Evolutionary conservation across 2,329 filamentous ascomycete genomes (phyloP), one percentile per base, ranked within the genome.

Genomic region (Stemphylium vesicarium): DNA sequence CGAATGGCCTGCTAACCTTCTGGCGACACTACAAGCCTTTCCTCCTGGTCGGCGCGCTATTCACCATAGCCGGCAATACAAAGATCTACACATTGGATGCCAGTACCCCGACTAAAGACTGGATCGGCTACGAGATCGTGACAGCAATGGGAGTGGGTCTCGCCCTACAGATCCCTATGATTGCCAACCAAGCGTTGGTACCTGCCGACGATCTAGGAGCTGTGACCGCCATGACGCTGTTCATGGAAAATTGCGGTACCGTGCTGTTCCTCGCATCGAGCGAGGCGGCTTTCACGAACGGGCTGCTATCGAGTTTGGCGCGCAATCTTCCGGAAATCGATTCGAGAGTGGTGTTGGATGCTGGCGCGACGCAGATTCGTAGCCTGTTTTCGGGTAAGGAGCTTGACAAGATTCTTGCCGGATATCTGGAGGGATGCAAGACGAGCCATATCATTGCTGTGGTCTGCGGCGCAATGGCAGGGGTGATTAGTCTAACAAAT

Each of bases 71-170:
- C 3, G 70, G 70, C 2, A 56, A 64, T 16, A 8, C 48, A 2
- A 60, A 40, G 20, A 68, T 71, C 3, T 67, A 79, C 72, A 47
- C 79, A 0, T 70, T 80, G 2, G 66, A 73, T 15, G 63, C 75
- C 1, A 59, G 63, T 32, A 77, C 79, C 3, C 59, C 74, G 0
- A 66, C 69, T 0, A 68, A 60, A 2, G 67, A 74, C 29, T 82
- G 80, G 80, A 77, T 82, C 18, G 81, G 80, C 8, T 83, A 78
- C 63, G 79, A 83, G 49, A 69, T 79, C 4, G 56, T 83, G 2
- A 53, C 75, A 4, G 81, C 80, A 16, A 66, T 77, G 3, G 78
- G 80, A 3, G 65, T 78, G 11, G 81, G 81, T 4, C 59, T 77
- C 8, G 65, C 64, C 20, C 66, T 79, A n/a, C 77, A 80, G 44